These are phyloP conservation scores for Ustilago nuda DNA, from an alignment of 1,284 basidiomycete species.

Conservation along the genomic window DNA sequence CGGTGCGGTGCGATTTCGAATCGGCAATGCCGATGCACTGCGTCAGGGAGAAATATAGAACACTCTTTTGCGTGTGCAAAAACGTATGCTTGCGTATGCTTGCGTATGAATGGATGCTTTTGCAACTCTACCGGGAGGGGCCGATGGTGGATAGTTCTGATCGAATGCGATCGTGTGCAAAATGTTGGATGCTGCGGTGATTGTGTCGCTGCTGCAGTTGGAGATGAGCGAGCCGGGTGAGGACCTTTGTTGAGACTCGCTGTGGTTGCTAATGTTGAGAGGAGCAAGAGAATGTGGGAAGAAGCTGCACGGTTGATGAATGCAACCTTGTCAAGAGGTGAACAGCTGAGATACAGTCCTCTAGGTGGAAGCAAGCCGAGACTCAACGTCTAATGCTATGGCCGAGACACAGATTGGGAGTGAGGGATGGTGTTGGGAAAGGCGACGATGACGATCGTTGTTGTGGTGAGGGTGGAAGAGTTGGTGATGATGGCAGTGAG, in stretches of 20 bases:
- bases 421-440: background rate
- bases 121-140: background rate
- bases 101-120: background rate
- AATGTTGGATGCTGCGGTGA: background rate
- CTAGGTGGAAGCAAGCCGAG: background rate
- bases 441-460: constrained; percentile 6
- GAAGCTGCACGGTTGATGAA: background rate
- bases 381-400: background rate
- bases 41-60: constrained; percentile 11
- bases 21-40: constrained; percentile 24
- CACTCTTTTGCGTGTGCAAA: background rate
- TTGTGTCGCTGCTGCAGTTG: background rate
- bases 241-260: background rate
- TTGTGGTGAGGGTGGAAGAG: constrained; percentile 6
- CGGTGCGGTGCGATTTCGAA: constrained; percentile 36
- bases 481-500: background rate
- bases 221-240: background rate
- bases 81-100: constrained; percentile 4
- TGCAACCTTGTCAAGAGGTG: background rate
- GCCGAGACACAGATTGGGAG: background rate
- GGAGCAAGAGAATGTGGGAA: background rate
- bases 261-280: background rate
- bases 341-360: background rate
- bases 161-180: background rate
- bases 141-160: background rate